Evolutionary conservation across 176 grass and related monocot genomes (phyloP), one percentile per base, ranked within the genome.

Genomic region (Musa troglodytarum): DNA sequence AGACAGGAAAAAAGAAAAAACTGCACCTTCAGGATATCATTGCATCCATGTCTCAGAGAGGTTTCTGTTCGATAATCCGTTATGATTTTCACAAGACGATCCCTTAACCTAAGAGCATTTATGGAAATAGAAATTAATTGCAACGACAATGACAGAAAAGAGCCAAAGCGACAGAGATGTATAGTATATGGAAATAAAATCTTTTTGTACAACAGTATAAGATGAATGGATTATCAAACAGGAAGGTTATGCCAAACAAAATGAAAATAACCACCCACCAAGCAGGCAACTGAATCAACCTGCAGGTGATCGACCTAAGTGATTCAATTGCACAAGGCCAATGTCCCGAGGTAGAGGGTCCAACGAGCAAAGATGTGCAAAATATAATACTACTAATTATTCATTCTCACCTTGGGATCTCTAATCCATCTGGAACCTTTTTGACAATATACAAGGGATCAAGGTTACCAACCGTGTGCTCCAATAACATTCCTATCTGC

Each of bases 41-140:
- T 99, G 81, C 95, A 99, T 77, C 95, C 95, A 70, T 94, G 83
- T 43, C 95, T 79, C 53, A 99, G 82, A 56, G 95, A 99, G 54
- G 90, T 99, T 86, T 99, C 95, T 50, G 95, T 99, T 80, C 90
- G 86, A 77, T 99, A 99, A 78, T 99, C 88, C 11, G 90, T 94
- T 55, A 99, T 92, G 79, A 99, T 94, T 77, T 99, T 99, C 53
- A 99, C 95, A 74, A 99, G 90, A 54, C 88, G 82, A 81, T 89
- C 90, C 67, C 95, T 80, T 84, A 99, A 87, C 71, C 95, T 99
- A 69, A 73, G 53, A 85, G 74, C 69, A 86, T 79, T 49, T 55
- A 24, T 3, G 11, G 49, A 79, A 49, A 74, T 16, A 5, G 16
- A 23, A 3, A 50, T 23, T 63, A 63, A 29, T 71, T 57, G 8